Base-by-base conservation (phyloP, 2,329 filamentous ascomycete genomes). In the Colletotrichum orchidophilum region DNA sequence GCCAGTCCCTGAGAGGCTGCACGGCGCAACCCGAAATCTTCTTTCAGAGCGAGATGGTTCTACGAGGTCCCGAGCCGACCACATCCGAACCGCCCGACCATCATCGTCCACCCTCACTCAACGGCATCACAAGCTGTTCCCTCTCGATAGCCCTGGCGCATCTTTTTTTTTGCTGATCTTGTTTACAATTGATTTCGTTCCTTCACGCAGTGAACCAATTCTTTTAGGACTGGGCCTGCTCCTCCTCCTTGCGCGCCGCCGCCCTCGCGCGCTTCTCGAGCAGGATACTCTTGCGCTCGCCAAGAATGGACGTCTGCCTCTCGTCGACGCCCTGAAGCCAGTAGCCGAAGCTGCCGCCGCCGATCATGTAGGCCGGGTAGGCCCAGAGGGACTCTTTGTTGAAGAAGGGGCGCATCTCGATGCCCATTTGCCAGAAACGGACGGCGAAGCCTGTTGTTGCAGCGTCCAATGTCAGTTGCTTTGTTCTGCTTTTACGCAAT, bases 321-420 rank as follows among this genome's bases (percentile, higher is more conserved):
- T 94, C 86, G 82, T 98, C 94, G 67, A 98, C 94, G 74, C 94
- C 94, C 86, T 95, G 92, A 77, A 99, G 87, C 95, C 96, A 99
- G 88, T 98, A 98, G 76, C 96, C 96, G 84, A 98, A 98, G 84
- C 93, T 94, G 77, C 92, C 95, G 77, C 95, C 95, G 74, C 94
- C 90, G 76, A 89, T 89, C 70, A 92, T 95, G 84, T 96, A 99
- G 77, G 96, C 84, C 66, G 96, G 96, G 86, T 97, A 99, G 62
- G 91, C 94, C 93, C 94, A 97, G 78, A 97, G 90, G 66, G 93
- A 93, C 80, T 92, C 88, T 79, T 88, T 90, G 84, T 93, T 92
- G 88, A 98, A 94, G 83, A 98, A 92, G 63, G 96, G 96, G 74
- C 95, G 94, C 95, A 97, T 97, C 87, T 99, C 95, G 82, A 99